These are phyloP conservation scores for Kalmusia sp. DNA, from an alignment of 2,329 filamentous ascomycete genomes.

Conservation along the genomic window DNA sequence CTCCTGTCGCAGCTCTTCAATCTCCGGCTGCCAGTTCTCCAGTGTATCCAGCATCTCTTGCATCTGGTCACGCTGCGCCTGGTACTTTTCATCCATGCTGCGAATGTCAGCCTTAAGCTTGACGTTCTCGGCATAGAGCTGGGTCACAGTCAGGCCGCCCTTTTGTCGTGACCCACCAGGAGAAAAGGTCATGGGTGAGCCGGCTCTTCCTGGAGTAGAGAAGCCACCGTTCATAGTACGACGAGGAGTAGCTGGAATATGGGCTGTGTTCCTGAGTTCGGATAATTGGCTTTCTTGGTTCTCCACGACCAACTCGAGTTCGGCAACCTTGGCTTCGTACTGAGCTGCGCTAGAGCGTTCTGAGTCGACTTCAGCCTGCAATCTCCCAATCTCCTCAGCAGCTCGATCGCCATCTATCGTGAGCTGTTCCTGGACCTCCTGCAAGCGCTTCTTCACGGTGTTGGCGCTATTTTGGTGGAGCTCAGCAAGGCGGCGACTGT, in stretches of 20 bases:
- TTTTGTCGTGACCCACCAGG: slow-evolving; percentile 62
- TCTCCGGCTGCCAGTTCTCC: slow-evolving; percentile 85
- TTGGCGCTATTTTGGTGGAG: slow-evolving; percentile 79
- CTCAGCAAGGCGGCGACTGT: slow-evolving; percentile 79
- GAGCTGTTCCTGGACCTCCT: slow-evolving; percentile 70
- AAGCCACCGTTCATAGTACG: slow-evolving; percentile 59
- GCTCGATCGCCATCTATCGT: slow-evolving; percentile 72
- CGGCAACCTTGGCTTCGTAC: slow-evolving; percentile 67
- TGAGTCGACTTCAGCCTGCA: slow-evolving; percentile 58
- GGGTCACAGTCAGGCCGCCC: slow-evolving; percentile 65
- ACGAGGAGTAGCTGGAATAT: slow-evolving; percentile 60
- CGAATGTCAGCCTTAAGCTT: slow-evolving; percentile 74
- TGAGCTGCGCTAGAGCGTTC: slow-evolving; percentile 66
- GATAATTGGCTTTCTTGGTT: slow-evolving; percentile 64
- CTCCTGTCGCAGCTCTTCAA: slow-evolving; percentile 84
- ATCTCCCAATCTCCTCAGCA: slow-evolving; percentile 61
- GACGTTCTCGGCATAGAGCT: slow-evolving; percentile 68
- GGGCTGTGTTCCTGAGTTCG: slow-evolving; percentile 45
- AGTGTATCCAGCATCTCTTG: slow-evolving; percentile 86
- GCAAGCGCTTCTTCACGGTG: slow-evolving; percentile 73
- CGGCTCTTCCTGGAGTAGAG: slow-evolving; percentile 58
- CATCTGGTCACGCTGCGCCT: slow-evolving; percentile 76
- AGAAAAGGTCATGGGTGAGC: slow-evolving; percentile 60
- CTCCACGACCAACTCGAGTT: slow-evolving; percentile 69
- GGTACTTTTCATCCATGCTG: slow-evolving; percentile 74